Conservation (phyloP, 1,284 basidiomycete genomes). For the Ceratorhiza oryzae-sativae region DNA sequence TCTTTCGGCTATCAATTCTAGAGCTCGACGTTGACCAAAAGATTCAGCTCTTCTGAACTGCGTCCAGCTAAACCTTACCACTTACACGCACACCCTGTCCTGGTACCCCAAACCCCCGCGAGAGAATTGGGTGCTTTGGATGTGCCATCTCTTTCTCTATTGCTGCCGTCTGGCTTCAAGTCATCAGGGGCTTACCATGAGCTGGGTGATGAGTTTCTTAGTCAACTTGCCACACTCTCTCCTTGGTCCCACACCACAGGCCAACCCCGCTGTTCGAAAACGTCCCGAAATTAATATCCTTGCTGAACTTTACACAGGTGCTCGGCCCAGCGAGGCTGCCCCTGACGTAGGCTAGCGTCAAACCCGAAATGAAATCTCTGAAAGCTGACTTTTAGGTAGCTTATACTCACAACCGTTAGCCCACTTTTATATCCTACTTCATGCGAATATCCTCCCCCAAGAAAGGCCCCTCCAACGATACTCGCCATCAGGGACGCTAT, state of each 20-base stretch:
- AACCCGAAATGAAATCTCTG: constrained; percentile 49
- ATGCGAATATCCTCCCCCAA: constrained; percentile 60
- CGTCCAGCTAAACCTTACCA: background rate
- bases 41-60: background rate
- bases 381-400: constrained; percentile 60
- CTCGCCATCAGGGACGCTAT: constrained; percentile 71
- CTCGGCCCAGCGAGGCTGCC: constrained; percentile 69
- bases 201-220: constrained; percentile 66
- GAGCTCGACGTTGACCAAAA: background rate
- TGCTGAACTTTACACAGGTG: constrained; percentile 58
- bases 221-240: constrained; percentile 74
- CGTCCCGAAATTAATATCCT: constrained; percentile 58
- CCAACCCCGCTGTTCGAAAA: constrained; percentile 51
- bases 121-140: background rate
- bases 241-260: constrained; percentile 62
- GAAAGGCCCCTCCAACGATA: constrained; percentile 58
- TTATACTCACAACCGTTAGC: constrained; percentile 83
- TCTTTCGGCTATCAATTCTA: background rate
- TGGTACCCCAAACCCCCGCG: background rate
- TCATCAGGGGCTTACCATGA: background rate
- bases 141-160: background rate
- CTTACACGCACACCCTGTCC: background rate
- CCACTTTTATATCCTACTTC: constrained; percentile 73
- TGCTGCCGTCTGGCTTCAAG: background rate
- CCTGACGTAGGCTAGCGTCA: background rate